These are phyloP conservation scores for Acanthamoeba rhysodes DNA, from an alignment of 208 protist species.

Conservation along the genomic window DNA sequence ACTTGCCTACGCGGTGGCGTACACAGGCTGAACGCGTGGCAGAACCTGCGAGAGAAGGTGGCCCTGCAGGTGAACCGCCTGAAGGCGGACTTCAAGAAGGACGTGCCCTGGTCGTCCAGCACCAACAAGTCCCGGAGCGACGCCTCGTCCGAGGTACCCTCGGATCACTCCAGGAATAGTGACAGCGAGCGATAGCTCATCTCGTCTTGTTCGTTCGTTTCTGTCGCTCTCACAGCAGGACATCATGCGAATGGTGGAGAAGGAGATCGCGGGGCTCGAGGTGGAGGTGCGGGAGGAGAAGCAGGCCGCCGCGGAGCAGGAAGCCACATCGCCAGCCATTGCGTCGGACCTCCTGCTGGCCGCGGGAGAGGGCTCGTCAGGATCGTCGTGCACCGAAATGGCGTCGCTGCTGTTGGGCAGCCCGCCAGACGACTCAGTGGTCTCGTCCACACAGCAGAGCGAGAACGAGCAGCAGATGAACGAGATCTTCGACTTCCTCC, in stretches of 20 bases:
- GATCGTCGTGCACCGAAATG: neutral
- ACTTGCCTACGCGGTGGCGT: neutral
- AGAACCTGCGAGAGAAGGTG: constrained; percentile 11
- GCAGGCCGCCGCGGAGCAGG: neutral
- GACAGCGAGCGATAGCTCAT: too few relatives aligned
- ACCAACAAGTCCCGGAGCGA: neutral
- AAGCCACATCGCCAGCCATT: neutral
- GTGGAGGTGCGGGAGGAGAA: constrained; percentile 25
- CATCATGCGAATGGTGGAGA: constrained; percentile 54
- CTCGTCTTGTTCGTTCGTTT: neutral
- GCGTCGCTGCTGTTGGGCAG: neutral
- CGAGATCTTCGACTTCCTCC: constrained; percentile 42
- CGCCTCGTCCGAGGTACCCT: neutral
- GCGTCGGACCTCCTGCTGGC: neutral
- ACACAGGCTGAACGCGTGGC: constrained; percentile 35
- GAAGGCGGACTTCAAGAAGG: neutral
- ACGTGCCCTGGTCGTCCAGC: neutral
- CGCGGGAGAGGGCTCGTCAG: too few relatives aligned
- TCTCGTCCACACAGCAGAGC: neutral
- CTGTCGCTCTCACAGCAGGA: neutral
- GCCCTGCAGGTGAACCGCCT: constrained; percentile 21
- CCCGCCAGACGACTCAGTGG: neutral
- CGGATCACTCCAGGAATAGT: neutral
- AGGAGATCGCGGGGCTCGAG: constrained; percentile 3
- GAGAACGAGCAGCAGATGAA: constrained; percentile 59